phyloP scores from a whole-genome alignment of 1,284 basidiomycete genomes.

The Salmacisia buchloeana region DNA sequence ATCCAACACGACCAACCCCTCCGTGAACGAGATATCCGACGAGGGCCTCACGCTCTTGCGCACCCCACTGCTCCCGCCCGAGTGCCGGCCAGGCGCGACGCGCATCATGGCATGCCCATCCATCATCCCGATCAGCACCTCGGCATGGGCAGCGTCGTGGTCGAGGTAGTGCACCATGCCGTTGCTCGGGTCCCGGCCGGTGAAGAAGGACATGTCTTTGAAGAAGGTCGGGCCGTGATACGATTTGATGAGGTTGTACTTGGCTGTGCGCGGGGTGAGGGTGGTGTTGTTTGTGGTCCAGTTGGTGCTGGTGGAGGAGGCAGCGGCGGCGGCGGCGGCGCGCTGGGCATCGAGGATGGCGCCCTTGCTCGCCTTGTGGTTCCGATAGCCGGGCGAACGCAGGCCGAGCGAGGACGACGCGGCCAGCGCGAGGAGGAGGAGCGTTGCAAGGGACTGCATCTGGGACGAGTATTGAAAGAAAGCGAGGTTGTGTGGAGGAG shows the following conservation, averaged over 20 bases:
- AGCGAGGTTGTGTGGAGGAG: too few species aligned
- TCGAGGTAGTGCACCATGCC: constrained; percentile 32
- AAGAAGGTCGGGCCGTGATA: constrained; percentile 33
- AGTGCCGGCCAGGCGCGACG: constrained; percentile 18
- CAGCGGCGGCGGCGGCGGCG: too few species aligned
- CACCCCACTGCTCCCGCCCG: constrained; percentile 8
- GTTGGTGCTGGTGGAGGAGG: too few species aligned
- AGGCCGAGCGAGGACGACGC: not conserved
- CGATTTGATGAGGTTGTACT: constrained; percentile 1
- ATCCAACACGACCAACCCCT: constrained; percentile 30
- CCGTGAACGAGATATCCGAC: constrained; percentile 30
- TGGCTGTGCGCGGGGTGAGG: not conserved
- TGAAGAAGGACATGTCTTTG: constrained; percentile 37
- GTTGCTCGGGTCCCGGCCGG: constrained; percentile 30
- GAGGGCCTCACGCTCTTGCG: constrained; percentile 19
- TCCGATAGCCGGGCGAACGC: not conserved
- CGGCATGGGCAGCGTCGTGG: constrained; percentile 14
- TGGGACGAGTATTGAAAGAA: too few species aligned
- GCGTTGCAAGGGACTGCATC: not conserved
- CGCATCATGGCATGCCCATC: constrained; percentile 30
- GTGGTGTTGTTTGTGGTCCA: too few species aligned
- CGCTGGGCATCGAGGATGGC: constrained; percentile 3
- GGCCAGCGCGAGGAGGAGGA: not conserved
- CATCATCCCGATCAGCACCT: constrained; percentile 26
- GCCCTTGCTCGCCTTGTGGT: not conserved